Base-by-base conservation (phyloP, 139 green algal genomes). In the Picochlorum sp. region DNA sequence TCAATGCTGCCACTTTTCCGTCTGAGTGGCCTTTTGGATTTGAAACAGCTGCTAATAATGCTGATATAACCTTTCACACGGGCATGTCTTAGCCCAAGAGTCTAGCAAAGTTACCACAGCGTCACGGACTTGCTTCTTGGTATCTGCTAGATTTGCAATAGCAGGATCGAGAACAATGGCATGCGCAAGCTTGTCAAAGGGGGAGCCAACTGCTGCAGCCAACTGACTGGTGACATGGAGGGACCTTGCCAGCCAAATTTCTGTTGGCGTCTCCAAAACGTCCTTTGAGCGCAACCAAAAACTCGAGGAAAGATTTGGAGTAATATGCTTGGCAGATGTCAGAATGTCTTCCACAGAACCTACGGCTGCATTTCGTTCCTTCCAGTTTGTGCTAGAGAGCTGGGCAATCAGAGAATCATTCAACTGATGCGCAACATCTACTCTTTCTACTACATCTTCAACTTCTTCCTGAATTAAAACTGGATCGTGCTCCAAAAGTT, bases 211-310 rank as follows among this genome's bases (percentile, higher is more conserved):
- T 20, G 94, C 90, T 15, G 66, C 66, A 4, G 88, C 89, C 49
- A 98, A 72, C 63, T 85, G 86, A 16, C 71, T 87, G 41, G 92
- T 37, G 52, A 93, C 75, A 15, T 66, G 55, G 24, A 97, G 67
- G 5, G 81, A 79, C 56, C 81, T 72, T 18, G 82, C 76, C 76
- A 18, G 73, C 78, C 37, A 96, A 79, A 76, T 98, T 99, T 67
- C 88, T 88, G 81, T 99, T 99, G 52, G 63, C 84, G 77, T 99
- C 93, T 3, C 68, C 52, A 64, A 98, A 68, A 15, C 92, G 83
- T 15, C 49, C 72, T 70, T 78, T 71, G 54, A 72, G 2, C 10
- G 56, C 32, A 44, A 21, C 14, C 24, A 69, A 47, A 8, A 69
- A 45, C 18, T 62, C 32, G 13, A 10, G 30, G 81, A 79, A 23